phyloP scores from a whole-genome alignment of 306 rosid species.

The Astragalus glycyphyllos region DNA sequence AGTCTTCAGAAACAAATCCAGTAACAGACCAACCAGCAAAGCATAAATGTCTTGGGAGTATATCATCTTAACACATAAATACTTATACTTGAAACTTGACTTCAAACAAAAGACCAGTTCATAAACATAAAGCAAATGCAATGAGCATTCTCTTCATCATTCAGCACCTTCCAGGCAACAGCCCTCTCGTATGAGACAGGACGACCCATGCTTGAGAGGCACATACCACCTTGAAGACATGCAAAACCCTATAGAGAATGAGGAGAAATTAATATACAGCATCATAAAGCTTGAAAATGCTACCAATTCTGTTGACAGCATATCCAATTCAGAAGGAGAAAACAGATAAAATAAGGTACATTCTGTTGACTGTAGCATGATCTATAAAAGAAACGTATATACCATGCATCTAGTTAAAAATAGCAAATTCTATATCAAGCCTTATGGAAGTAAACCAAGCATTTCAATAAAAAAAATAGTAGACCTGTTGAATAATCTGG shows the following conservation, averaged over 20 bases:
- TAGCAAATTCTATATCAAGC: background rate
- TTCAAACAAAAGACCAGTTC: conserved; percentile 98
- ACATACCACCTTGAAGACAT: conserved; percentile 95
- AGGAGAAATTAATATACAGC: conserved; percentile 19
- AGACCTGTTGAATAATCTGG: conserved; percentile 96
- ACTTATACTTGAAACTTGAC: conserved; percentile 11
- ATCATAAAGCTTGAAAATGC: conserved; percentile 11
- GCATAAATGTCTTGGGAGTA: conserved; percentile 37
- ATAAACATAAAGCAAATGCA: conserved; percentile 94
- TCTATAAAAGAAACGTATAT: background rate
- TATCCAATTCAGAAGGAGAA: background rate
- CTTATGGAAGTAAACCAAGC: background rate
- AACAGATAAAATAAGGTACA: background rate
- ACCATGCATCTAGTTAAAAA: background rate
- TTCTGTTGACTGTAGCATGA: conserved; percentile 3
- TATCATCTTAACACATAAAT: conserved; percentile 24
- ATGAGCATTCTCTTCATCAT: conserved; percentile 96
- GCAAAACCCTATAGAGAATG: conserved; percentile 75
- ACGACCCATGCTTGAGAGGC: conserved; percentile 99
- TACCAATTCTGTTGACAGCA: conserved; percentile 16
- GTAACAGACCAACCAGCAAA: conserved; percentile 20
- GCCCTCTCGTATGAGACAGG: conserved; percentile 93
- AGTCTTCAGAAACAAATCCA: conserved; percentile 38
- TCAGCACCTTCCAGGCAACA: conserved; percentile 99
- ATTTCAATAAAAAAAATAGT: conserved; percentile 5